phyloP scores from a whole-genome alignment of 2,329 filamentous ascomycete species.

The Colletotrichum truncatum region DNA sequence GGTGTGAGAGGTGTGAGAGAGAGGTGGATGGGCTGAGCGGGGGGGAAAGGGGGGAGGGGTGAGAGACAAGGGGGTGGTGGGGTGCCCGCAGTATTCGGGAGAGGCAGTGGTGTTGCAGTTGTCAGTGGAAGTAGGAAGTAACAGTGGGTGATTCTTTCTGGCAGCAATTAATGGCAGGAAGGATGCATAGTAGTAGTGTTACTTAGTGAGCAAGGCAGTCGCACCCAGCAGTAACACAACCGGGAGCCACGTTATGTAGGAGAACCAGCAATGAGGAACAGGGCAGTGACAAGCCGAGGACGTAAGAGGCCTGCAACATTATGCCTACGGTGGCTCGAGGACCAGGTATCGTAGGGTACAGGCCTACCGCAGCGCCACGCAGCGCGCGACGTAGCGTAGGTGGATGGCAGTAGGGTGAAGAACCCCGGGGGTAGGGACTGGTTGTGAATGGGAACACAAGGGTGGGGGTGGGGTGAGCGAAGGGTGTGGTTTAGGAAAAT shows the following conservation, averaged over 20 bases:
- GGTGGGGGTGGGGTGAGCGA: not conserved
- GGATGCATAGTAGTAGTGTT: too few relatives aligned
- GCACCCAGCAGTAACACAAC: not conserved
- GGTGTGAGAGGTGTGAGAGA: conserved; percentile 12
- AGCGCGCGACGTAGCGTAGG: not conserved
- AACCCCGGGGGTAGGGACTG: not conserved
- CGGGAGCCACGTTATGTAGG: not conserved
- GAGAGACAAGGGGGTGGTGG: not conserved
- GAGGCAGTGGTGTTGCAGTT: not conserved
- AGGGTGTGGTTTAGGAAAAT: not conserved
- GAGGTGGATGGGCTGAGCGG: conserved; percentile 10
- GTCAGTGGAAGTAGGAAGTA: not conserved
- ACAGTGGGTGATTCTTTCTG: too few relatives aligned
- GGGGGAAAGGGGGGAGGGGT: conserved; percentile 6
- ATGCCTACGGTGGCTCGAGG: not conserved
- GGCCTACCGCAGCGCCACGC: not conserved
- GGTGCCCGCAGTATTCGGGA: not conserved
- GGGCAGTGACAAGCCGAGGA: conserved; percentile 3
- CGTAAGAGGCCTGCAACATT: not conserved
- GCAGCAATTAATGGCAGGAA: too few relatives aligned
- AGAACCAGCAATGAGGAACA: not conserved
- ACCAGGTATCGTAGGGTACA: not conserved
- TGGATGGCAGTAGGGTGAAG: not conserved
- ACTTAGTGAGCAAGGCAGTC: too few relatives aligned
- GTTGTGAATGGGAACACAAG: not conserved